A percentile compares a stretch with the other conserved stretches of the same genome.
phyloP scores from a whole-genome alignment of 352 stramenopile species.

The Phytophthora sp. region DNA sequence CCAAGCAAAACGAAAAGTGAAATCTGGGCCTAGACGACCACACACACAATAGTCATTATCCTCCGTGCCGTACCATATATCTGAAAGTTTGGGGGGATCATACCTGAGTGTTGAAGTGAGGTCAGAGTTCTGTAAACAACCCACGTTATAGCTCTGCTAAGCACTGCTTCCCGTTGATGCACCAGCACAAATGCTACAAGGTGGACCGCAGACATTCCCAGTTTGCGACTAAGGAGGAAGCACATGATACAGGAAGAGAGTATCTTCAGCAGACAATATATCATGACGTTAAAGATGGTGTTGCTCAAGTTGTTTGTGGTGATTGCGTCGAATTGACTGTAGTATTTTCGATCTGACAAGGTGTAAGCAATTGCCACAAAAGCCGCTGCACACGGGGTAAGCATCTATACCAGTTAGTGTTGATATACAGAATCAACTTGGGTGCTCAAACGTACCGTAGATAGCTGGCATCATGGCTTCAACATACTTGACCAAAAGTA shows the following conservation, averaged over 20 bases:
- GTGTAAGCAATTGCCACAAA: conserved; percentile 1
- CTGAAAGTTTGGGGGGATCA: no score
- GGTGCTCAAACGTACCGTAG: conserved; percentile 3
- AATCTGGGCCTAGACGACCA: conserved; percentile 2
- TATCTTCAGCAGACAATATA: conserved; percentile 1
- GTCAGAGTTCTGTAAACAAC: neutral
- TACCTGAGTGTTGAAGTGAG: neutral
- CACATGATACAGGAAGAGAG: conserved; percentile 10
- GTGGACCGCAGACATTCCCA: conserved; percentile 3
- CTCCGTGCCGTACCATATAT: neutral
- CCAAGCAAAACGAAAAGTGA: conserved; percentile 6
- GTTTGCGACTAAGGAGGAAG: conserved; percentile 1
- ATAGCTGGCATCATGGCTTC: conserved; percentile 13
- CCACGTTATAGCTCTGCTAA: neutral
- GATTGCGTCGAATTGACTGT: conserved; percentile 6
- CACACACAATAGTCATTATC: neutral
- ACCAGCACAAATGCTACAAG: conserved; percentile 4
- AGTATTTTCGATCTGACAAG: neutral
- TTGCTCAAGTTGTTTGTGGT: conserved; percentile 3
- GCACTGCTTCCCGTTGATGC: conserved; percentile 7
- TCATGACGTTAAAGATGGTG: conserved; percentile 5
- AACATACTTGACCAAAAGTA: conserved; percentile 11
- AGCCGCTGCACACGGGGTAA: neutral
- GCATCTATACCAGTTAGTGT: neutral
- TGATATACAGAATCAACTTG: no score